Base-by-base conservation (phyloP, 371 early-diverging fungal genomes). In the Mucor saturninus region DNA sequence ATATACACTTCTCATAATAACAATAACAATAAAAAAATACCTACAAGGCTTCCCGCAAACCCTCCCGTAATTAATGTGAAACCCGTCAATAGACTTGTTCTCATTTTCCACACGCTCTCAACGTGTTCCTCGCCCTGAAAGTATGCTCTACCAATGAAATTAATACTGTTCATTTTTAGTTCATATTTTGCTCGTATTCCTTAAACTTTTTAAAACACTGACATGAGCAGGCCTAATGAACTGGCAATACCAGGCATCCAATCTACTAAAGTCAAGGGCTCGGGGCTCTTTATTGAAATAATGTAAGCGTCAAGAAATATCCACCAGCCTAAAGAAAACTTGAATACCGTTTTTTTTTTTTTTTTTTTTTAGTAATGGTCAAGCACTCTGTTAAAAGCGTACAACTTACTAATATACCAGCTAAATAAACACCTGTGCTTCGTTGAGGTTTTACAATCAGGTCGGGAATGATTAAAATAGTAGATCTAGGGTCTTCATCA, bases 401-500 rank as follows among this genome's bases (percentile, higher is more conserved):
- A 38, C 43, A 43, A 50, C 51, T 31, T 32, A 50, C 51, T 8
- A 50, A 13, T 7, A 32, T 32, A 50, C 51, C 51, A 50, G 32
- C 29, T 5, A 32, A 50, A 50, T 29, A 31, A 30, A 50, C 51
- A 29, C 31, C 51, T 26, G 11, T 31, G 11, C 31, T 50, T 29
- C 32, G 8, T 14, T 30, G 51, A 30, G 51, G 26, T 11, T 31
- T 29, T 50, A 30, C 13, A 46, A 21, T 46, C 10, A 31, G 51
- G 9, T 50, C 30, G 26, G 51, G 51, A 29, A 50, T 50, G 11
- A 50, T 32, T 50, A 50, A 31, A 29, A 50, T 11, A 30, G 31
- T 50, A 10, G 51, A 31, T 30, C 51, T 29, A 26, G 32, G 51
- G 26, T 50, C 51, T 50, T 32, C 51, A 50, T 50, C 51, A 26